Evolutionary conservation across 2,329 filamentous ascomycete genomes (phyloP), one percentile per base, ranked within the genome.

Genomic region (Verticillium zaregamsianum): DNA sequence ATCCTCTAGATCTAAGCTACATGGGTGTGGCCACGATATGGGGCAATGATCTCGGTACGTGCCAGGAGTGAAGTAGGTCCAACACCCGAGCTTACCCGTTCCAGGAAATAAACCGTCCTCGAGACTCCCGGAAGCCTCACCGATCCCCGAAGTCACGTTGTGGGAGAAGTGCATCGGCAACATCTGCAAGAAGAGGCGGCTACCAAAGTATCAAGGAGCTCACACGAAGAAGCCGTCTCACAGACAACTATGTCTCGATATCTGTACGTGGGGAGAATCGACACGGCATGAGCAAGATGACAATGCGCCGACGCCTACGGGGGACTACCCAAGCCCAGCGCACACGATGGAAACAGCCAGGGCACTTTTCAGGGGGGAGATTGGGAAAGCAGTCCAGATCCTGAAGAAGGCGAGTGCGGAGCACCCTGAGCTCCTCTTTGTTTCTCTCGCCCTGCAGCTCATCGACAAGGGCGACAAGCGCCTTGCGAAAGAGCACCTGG

Each of bases 261-360:
- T 93, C 23, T 93, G 90, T 69, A 83, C 86, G 57, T 92, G 90
- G 86, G 86, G 90, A 81, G 87, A 74, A 78, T 84, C 62, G 69
- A 81, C 66, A 76, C 80, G 67, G 61, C 73, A 81, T 55, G 77
- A 80, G 52, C 73, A 76, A 14, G 75, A 79, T 54, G 79, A 78
- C 25, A 69, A 75, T 17, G 78, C 80, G 74, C 70, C 73, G 33
- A 76, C 77, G 9, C 74, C 73, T 32, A 75, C 74, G 39, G 72
- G 79, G 1, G 81, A 81, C 62, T 80, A 79, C 65, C 80, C 79
- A n/a, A 85, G 82, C 1, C 80, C 80, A 2, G 79, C 79, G 65
- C 80, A 90, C 69, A 93, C 92, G 58, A 91, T 90, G 80, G 88
- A 89, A 12, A 89, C 92, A 25, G 90, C 90, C 0, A 85, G 90